Percentiles rank a stretch among this genome's conserved stretches.
Evolutionary conservation across 441 rosid species (phyloP).

Genomic region (Eruca vesicaria): DNA sequence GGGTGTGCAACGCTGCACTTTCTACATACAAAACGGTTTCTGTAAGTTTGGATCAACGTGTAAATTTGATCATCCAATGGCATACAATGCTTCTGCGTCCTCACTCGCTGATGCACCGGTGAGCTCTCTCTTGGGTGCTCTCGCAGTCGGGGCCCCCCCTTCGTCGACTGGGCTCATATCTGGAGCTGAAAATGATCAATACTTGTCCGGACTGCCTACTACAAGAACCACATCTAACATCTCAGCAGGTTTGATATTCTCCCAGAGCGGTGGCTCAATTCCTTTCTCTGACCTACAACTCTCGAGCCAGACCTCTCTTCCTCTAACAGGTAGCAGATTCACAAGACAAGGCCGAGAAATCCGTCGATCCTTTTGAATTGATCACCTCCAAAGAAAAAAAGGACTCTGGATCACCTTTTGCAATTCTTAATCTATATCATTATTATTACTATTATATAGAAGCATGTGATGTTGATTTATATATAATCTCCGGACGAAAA

Average conservation of each 20-base stretch:
- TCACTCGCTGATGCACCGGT: constrained; percentile 82
- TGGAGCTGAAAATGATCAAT: constrained; percentile 55
- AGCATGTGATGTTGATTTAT: constrained; percentile 26
- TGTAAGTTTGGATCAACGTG: constrained; percentile 87
- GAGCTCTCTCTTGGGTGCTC: constrained; percentile 61
- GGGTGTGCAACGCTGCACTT: constrained; percentile 66
- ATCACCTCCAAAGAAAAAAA: constrained; percentile 2
- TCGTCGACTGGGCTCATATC: constrained; percentile 65
- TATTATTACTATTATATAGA: constrained; percentile 11
- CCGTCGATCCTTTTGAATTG: constrained; percentile 57
- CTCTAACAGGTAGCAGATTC: constrained; percentile 68
- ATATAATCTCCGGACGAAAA: neutral
- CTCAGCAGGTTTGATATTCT: constrained; percentile 75
- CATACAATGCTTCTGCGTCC: constrained; percentile 74
- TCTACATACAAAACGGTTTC: constrained; percentile 79
- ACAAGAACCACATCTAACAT: constrained; percentile 67
- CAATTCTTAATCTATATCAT: constrained; percentile 30
- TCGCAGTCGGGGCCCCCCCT: constrained; percentile 35
- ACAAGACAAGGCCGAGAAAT: constrained; percentile 67
- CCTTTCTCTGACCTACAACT: constrained; percentile 69
- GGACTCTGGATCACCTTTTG: constrained; percentile 23
- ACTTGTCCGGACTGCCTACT: constrained; percentile 57
- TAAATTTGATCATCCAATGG: constrained; percentile 83
- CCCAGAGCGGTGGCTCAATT: constrained; percentile 62
- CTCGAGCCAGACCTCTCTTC: constrained; percentile 67